phyloP scores from a whole-genome alignment of 2,329 filamentous ascomycete genomes.

The Onygena corvina region DNA sequence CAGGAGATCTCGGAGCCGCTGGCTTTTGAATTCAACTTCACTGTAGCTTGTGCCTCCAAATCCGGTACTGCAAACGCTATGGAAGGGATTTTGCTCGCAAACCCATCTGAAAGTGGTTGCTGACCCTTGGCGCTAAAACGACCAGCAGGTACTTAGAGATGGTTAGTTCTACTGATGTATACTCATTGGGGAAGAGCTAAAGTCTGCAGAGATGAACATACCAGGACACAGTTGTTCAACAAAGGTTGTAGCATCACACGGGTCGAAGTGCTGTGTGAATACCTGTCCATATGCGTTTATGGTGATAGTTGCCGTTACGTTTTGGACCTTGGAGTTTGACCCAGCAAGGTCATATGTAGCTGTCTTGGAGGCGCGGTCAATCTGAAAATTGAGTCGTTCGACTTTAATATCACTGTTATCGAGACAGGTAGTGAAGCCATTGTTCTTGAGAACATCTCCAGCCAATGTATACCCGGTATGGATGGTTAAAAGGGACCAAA shows the following conservation, averaged over 20 bases:
- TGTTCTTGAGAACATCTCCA: constrained; percentile 62
- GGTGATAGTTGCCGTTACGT: constrained; percentile 63
- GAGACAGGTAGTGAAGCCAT: constrained; percentile 64
- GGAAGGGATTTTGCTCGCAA: constrained; percentile 62
- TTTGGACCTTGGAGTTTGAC: constrained; percentile 58
- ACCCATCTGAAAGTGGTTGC: constrained; percentile 59
- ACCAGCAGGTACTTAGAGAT: constrained; percentile 43
- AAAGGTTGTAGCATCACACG: constrained; percentile 57
- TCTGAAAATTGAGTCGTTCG: constrained; percentile 62
- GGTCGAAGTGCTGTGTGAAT: constrained; percentile 70
- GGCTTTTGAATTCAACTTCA: constrained; percentile 57
- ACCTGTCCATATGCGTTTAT: constrained; percentile 75
- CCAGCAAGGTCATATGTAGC: constrained; percentile 76
- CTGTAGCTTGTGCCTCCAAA: constrained; percentile 70
- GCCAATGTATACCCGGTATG: constrained; percentile 5
- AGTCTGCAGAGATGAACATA: constrained; percentile 33
- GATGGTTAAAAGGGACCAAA: background rate
- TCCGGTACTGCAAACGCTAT: constrained; percentile 89
- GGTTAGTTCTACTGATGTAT: background rate
- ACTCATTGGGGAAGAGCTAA: background rate
- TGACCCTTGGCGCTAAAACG: constrained; percentile 60
- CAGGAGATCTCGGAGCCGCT: constrained; percentile 59
- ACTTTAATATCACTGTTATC: constrained; percentile 51
- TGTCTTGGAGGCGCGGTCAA: constrained; percentile 60
- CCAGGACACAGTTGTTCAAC: constrained; percentile 70